phyloP scores from a whole-genome alignment of 352 stramenopile genomes.

The Peronosclerospora sorghi region DNA sequence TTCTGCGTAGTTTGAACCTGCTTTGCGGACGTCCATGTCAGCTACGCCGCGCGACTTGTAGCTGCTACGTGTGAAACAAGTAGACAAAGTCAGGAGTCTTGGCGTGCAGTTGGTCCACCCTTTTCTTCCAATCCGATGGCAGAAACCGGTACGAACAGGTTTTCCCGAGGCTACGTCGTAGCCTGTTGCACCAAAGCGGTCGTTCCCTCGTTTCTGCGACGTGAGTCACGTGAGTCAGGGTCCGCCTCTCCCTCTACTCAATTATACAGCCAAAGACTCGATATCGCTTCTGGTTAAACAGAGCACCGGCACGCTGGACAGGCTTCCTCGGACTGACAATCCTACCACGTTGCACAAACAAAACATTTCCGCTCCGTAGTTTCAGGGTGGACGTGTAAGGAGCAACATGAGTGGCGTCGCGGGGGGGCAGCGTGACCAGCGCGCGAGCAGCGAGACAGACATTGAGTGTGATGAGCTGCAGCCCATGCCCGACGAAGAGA shows the following conservation, averaged over 20 bases:
- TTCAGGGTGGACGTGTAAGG: slow-evolving; percentile 5
- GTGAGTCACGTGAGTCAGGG: slow-evolving; percentile 1
- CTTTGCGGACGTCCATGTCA: not conserved
- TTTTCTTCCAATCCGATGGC: slow-evolving; percentile 19
- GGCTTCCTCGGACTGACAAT: slow-evolving; percentile 14
- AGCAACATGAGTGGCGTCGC: slow-evolving; percentile 22
- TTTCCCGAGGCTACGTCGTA: no score
- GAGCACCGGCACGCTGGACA: slow-evolving; percentile 18
- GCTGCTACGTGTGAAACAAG: not conserved
- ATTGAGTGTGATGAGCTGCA: slow-evolving; percentile 37
- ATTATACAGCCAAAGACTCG: not conserved
- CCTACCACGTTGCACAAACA: slow-evolving; percentile 10
- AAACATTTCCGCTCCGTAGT: slow-evolving; percentile 2
- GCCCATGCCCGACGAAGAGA: slow-evolving; percentile 15
- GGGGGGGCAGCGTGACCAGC: slow-evolving; percentile 16
- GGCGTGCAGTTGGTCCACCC: slow-evolving; percentile 17
- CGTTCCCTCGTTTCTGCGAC: slow-evolving; percentile 27
- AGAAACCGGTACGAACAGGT: no score
- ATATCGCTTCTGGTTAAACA: slow-evolving; percentile 3
- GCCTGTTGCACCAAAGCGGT: slow-evolving; percentile 9
- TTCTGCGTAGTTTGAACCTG: not conserved
- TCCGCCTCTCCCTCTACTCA: slow-evolving; percentile 12
- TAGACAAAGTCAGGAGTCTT: not conserved
- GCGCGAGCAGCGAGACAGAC: slow-evolving; percentile 29
- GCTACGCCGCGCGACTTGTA: not conserved